Conservation (phyloP, 441 rosid genomes). For the Erodium texanum region DNA sequence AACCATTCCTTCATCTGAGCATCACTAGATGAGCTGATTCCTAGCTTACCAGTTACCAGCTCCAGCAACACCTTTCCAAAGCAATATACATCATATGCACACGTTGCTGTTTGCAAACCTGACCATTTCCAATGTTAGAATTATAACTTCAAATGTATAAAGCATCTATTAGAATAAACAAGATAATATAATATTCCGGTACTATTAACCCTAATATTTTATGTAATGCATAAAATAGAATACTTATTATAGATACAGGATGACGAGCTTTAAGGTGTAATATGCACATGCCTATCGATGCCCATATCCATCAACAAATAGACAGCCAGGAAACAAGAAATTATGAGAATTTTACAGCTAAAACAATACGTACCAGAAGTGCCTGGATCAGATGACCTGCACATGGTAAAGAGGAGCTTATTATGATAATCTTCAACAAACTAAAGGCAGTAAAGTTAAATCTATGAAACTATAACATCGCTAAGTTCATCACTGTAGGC, state of each 20-base stretch:
- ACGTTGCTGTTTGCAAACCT: constrained; percentile 53
- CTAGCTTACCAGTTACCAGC: constrained; percentile 88
- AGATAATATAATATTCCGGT: no score
- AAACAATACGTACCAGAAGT: constrained; percentile 47
- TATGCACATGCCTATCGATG: background rate
- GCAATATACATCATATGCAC: constrained; percentile 84
- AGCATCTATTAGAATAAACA: no score
- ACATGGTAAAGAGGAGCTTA: constrained; percentile 17
- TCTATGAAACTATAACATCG: background rate
- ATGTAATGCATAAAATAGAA: no score
- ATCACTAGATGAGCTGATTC: constrained; percentile 55
- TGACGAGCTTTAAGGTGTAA: no score
- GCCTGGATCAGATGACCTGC: constrained; percentile 72
- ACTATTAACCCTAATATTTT: background rate
- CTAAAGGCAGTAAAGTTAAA: background rate
- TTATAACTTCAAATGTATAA: background rate
- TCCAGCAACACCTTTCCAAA: constrained; percentile 94
- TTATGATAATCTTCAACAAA: background rate
- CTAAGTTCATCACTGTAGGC: background rate
- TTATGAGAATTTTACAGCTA: background rate
- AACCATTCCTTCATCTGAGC: constrained; percentile 44
- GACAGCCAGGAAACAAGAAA: background rate
- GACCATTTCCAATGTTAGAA: constrained; percentile 15
- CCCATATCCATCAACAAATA: background rate
- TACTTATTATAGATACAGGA: no score